phyloP scores from a whole-genome alignment of 306 rosid species.

The Cucumis cinereus region DNA sequence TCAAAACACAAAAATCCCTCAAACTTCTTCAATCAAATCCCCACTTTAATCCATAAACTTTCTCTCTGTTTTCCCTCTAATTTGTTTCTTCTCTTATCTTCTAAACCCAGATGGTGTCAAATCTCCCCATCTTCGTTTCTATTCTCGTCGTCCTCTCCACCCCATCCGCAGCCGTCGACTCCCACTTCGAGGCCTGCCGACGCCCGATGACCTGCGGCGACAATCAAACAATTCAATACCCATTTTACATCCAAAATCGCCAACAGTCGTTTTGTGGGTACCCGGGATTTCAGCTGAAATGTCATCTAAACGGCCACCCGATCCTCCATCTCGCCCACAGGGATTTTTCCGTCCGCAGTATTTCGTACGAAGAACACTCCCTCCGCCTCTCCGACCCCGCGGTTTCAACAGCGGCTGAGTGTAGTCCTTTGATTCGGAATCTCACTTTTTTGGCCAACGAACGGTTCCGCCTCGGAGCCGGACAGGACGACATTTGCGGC shows the following conservation, averaged over 20 bases:
- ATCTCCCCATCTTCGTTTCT: not conserved
- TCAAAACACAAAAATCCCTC: not conserved
- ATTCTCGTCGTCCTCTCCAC: not conserved
- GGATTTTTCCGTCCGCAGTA: constrained; percentile 13
- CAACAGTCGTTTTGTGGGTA: constrained; percentile 34
- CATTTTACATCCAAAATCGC: constrained; percentile 21
- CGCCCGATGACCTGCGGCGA: constrained; percentile 22
- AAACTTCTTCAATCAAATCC: not conserved
- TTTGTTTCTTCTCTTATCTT: not conserved
- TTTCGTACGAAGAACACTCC: constrained; percentile 19
- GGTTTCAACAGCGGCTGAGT: not conserved
- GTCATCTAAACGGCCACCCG: constrained; percentile 18
- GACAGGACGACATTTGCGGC: not conserved
- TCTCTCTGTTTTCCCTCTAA: not conserved
- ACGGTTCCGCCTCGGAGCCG: not conserved
- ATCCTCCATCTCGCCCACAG: constrained; percentile 16
- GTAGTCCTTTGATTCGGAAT: constrained; percentile 8
- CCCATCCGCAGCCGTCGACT: constrained; percentile 5
- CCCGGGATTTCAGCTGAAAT: constrained; percentile 38
- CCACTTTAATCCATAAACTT: not conserved
- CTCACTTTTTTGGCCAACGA: not conserved
- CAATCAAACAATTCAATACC: constrained; percentile 26
- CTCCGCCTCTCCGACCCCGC: constrained; percentile 26
- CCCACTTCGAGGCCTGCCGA: constrained; percentile 18
- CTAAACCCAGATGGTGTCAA: not conserved